Evolutionary conservation across 1,284 basidiomycete genomes (phyloP), one percentile per base, ranked within the genome.

Genomic region (Rhodotorula sp.): DNA sequence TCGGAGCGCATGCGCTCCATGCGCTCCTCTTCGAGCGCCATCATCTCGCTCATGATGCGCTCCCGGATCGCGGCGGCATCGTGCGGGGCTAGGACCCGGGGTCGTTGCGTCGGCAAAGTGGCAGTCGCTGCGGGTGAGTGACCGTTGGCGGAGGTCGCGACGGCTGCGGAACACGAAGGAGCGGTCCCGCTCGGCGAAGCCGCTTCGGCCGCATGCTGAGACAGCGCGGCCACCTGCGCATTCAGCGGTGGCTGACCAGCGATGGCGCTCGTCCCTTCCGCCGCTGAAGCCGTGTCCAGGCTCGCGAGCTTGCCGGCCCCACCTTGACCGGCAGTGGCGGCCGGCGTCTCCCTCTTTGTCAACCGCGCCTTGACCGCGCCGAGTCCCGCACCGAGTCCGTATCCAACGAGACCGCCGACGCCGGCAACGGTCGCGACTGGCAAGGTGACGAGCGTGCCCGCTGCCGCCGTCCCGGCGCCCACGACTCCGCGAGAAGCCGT

Each of bases 1-100:
- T 76, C 76, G 14, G 77, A 87, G 68, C 89, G 88, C 95, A 98
- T 99, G 21, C 95, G 87, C 68, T 90, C 87, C 88, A 99, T 95
- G 34, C 95, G 87, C 81, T 98, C 93, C 79, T 99, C 95, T 81
- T 99, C 95, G 38, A 99, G 84, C 54, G 92, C 86, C 79, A 97
- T 86, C 95, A 99, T 99, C 84, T 99, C 95, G 78, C 91, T 88
- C 97, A 99, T 99, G 78, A 99, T 99, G 38, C 94, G 86, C 77
- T 94, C 91, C 21, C 92, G 87, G 76, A 99, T 99, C 1, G 90
- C 90, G 0, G 91, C 86, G 1, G 93, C 93, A 80, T 97, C 92
- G 2, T 88, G 84, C 19, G 88, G 85, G 68, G 90, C 89, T 16
- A 97, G 83, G 0, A 80, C 73, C 16, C 78, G 72, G 43, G 69